A percentile compares a stretch with the other conserved stretches of the same genome.
These are phyloP conservation scores for Leccinum olivaceopallidum DNA, from an alignment of 768 basidiomycete genomes.

Conservation along the genomic window DNA sequence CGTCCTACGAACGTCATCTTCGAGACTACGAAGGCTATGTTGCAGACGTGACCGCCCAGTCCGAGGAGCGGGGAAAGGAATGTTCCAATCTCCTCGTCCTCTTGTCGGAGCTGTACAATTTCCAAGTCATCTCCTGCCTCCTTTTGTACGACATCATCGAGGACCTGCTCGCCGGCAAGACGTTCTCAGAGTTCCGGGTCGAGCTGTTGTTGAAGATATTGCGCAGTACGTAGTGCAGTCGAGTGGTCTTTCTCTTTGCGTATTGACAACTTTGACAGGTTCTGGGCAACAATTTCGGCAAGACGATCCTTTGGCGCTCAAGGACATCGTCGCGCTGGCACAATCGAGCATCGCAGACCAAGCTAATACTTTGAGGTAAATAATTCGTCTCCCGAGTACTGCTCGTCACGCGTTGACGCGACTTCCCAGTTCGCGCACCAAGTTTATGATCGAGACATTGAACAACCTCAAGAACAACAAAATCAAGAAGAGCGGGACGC, in stretches of 20 bases:
- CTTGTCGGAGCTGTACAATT: conserved; percentile 92
- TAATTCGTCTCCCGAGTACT: background rate
- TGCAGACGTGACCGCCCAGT: conserved; percentile 18
- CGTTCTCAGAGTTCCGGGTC: conserved; percentile 76
- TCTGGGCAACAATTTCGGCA: conserved; percentile 90
- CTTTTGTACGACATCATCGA: conserved; percentile 92
- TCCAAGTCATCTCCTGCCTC: conserved; percentile 86
- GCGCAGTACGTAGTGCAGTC: conserved; percentile 53
- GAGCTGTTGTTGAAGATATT: conserved; percentile 86
- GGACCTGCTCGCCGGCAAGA: conserved; percentile 54
- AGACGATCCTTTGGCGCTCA: conserved; percentile 90
- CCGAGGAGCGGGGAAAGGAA: conserved; percentile 70
- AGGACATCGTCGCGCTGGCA: conserved; percentile 85
- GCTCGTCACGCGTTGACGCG: conserved; percentile 1
- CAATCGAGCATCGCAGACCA: conserved; percentile 65
- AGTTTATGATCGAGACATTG: conserved; percentile 95
- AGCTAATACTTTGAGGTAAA: conserved; percentile 52
- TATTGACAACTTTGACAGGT: conserved; percentile 46
- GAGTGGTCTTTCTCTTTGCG: background rate
- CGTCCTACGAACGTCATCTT: conserved; percentile 64
- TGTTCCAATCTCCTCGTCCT: conserved; percentile 86
- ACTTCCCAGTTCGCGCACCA: conserved; percentile 72
- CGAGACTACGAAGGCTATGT: conserved; percentile 27
- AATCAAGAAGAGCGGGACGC: conserved; percentile 59
- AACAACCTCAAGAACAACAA: conserved; percentile 93